These are phyloP conservation scores for Neofusicoccum cordaticola DNA, from an alignment of 2,329 filamentous ascomycete genomes.

Conservation along the genomic window DNA sequence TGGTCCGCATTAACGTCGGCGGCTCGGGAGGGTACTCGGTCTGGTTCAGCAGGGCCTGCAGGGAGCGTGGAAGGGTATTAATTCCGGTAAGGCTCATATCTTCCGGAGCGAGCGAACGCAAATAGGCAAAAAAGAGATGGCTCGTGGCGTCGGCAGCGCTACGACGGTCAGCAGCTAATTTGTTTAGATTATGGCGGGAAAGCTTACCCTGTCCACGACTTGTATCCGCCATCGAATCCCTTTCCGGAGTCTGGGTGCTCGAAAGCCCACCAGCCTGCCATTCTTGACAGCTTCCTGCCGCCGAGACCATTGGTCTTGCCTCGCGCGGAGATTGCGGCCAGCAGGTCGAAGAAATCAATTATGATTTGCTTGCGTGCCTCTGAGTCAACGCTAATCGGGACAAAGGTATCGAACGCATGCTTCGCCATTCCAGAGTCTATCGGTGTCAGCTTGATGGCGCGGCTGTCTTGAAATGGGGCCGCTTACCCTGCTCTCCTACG, in stretches of 20 bases:
- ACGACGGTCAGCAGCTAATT: conserved; percentile 23
- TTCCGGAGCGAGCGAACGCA: conserved; percentile 85
- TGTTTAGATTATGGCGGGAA: conserved; percentile 19
- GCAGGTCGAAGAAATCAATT: conserved; percentile 91
- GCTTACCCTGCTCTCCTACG: conserved; percentile 82
- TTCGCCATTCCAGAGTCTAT: conserved; percentile 86
- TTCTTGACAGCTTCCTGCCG: conserved; percentile 87
- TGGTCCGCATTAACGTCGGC: conserved; percentile 71
- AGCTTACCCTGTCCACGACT: conserved; percentile 74
- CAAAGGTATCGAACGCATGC: conserved; percentile 94
- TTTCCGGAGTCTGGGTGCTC: conserved; percentile 82
- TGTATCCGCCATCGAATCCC: conserved; percentile 93
- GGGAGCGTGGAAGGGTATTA: conserved; percentile 79
- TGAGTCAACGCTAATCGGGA: conserved; percentile 88
- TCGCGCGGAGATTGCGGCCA: conserved; percentile 87
- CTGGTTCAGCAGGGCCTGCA: conserved; percentile 85
- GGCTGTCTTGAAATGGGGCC: conserved; percentile 15
- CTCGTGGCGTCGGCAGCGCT: conserved; percentile 94
- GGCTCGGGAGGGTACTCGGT: conserved; percentile 89
- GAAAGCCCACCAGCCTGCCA: conserved; percentile 99
- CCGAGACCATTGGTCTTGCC: conserved; percentile 91
- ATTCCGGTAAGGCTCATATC: conserved; percentile 71
- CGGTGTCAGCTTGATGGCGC: conserved; percentile 10
- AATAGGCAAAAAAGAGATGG: conserved; percentile 96
- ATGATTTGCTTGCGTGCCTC: conserved; percentile 83